These are phyloP conservation scores for Saprolegnia diclina DNA, from an alignment of 352 stramenopile genomes.

Conservation along the genomic window DNA sequence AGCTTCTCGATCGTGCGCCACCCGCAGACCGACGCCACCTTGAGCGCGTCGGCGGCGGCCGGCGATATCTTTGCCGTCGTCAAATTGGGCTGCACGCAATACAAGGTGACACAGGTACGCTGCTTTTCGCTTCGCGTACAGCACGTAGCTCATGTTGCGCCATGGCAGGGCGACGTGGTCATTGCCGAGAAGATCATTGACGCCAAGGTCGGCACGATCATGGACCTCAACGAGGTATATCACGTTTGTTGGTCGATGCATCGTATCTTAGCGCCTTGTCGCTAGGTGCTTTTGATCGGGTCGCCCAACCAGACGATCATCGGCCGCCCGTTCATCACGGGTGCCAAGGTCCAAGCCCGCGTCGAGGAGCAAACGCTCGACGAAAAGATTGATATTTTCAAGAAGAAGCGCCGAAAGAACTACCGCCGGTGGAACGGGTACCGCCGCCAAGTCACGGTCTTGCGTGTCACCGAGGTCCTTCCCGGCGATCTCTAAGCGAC, in stretches of 20 bases:
- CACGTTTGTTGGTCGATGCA: constrained; percentile 3
- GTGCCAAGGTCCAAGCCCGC: constrained; percentile 65
- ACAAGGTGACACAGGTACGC: constrained; percentile 74
- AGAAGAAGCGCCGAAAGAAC: constrained; percentile 88
- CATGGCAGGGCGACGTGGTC: constrained; percentile 58
- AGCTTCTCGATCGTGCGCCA: constrained; percentile 73
- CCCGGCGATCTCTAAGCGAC: constrained; percentile 29
- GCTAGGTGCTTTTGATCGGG: constrained; percentile 65
- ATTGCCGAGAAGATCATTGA: constrained; percentile 81
- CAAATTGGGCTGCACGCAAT: constrained; percentile 79
- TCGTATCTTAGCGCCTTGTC: not conserved
- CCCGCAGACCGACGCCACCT: constrained; percentile 56
- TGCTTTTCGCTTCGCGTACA: not conserved
- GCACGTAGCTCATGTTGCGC: not conserved
- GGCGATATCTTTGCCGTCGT: constrained; percentile 80
- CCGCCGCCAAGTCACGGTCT: constrained; percentile 76
- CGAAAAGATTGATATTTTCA: constrained; percentile 86
- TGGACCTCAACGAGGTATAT: constrained; percentile 66
- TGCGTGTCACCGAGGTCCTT: constrained; percentile 78
- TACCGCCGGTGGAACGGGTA: constrained; percentile 86
- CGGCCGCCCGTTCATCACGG: constrained; percentile 57
- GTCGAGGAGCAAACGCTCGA: constrained; percentile 85
- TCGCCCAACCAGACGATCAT: constrained; percentile 83
- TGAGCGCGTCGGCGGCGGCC: constrained; percentile 35
- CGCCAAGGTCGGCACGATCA: constrained; percentile 78